Evolutionary conservation across 129 eudicot species (phyloP).

Genomic region (Oenanthe sinensis): DNA sequence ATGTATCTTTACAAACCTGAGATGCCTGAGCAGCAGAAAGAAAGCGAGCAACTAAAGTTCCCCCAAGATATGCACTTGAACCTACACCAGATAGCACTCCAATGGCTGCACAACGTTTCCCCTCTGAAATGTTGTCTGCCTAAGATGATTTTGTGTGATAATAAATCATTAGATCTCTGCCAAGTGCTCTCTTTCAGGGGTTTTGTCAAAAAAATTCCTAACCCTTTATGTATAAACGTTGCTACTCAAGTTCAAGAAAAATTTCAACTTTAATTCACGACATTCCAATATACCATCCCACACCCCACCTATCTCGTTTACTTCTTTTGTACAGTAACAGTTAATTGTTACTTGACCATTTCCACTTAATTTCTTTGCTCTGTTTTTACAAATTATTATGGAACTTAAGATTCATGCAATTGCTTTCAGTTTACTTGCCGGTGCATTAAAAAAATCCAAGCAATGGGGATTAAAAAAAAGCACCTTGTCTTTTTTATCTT

Average conservation of each 20-base stretch:
- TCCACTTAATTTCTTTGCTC: background rate
- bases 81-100: slow-evolving; percentile 31
- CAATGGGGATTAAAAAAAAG: background rate
- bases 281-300: background rate
- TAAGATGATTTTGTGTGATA: slow-evolving; percentile 1
- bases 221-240: background rate
- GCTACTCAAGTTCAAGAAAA: background rate
- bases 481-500: background rate
- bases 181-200: background rate
- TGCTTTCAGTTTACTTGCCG: background rate
- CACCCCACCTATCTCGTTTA: background rate
- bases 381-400: background rate
- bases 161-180: background rate
- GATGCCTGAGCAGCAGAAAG: slow-evolving; percentile 30
- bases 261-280: background rate
- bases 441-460: background rate
- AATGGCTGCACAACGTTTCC: slow-evolving; percentile 27
- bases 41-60: slow-evolving; percentile 38
- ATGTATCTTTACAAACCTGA: slow-evolving; percentile 24
- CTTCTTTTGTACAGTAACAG: background rate
- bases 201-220: background rate
- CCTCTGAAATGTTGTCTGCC: slow-evolving; percentile 40
- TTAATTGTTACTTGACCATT: background rate
- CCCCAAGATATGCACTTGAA: slow-evolving; percentile 32
- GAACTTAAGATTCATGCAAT: background rate